Evolutionary conservation across 2,329 filamentous ascomycete species (phyloP).

Genomic region (Talaromyces sp.): DNA sequence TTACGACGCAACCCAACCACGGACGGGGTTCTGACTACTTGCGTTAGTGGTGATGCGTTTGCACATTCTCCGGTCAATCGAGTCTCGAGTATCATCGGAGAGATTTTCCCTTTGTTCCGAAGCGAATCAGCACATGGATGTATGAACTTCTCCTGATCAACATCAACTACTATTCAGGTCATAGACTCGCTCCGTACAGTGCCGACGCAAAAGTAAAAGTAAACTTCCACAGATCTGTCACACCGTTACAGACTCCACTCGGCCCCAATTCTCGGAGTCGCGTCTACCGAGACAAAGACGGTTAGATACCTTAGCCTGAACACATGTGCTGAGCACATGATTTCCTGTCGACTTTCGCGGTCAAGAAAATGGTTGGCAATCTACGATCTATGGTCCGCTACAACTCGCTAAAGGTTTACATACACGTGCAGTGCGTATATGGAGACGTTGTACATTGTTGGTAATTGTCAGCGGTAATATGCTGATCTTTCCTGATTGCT

Average conservation of each 20-base stretch:
- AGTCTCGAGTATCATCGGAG: neutral
- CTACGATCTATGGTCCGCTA: neutral
- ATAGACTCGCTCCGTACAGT: too few species aligned
- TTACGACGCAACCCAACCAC: neutral
- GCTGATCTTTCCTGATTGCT: conserved; percentile 1
- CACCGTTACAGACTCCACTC: conserved; percentile 14
- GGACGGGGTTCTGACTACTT: neutral
- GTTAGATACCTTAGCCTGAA: neutral
- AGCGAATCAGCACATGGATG: neutral
- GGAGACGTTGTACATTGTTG: neutral
- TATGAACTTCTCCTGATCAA: neutral
- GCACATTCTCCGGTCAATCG: neutral
- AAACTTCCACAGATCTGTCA: conserved; percentile 5
- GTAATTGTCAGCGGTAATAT: neutral
- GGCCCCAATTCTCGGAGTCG: conserved; percentile 12
- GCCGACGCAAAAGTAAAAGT: neutral
- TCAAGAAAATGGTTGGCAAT: neutral
- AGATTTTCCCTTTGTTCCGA: neutral
- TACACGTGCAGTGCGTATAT: neutral
- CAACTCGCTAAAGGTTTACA: neutral
- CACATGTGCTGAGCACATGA: neutral
- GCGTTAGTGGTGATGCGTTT: neutral
- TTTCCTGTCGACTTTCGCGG: neutral
- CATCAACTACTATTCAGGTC: too few species aligned
- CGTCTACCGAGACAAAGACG: neutral